Base-by-base conservation (phyloP, 108 stramenopile genomes). In the Phaeodactylum tricornutum region DNA sequence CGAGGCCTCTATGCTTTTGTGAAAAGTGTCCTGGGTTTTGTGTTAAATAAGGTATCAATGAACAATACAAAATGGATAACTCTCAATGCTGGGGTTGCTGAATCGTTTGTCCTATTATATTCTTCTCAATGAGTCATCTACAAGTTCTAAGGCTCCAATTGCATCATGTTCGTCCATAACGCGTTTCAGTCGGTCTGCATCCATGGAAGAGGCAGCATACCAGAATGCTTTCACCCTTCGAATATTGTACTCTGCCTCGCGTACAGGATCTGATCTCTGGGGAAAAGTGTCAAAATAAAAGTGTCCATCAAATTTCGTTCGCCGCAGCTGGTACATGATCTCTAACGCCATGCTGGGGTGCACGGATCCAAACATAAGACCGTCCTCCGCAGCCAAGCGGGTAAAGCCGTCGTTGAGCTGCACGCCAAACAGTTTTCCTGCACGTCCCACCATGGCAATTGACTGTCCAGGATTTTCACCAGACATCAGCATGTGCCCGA, bases 261-360 rank as follows among this genome's bases (percentile, higher is more conserved):
- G 55, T 14, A 87, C 71, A 1, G 89, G 89, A 57, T 92, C 89
- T 15, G 66, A 74, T 40, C 81, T 66, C 50, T 84, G 84, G 16
- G 89, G 89, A 44, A 92, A 92, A 6, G 89, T 92, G 43, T 92
- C 89, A 66, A 92, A 92, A 49, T 92, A 92, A 6, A 92, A 59
- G 48, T 92, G 89, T 7, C 89, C 89, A 8, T 40, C 33, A 45
- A 80, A 92, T 9, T 61, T 35, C 7, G 72, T 82, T 34, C 43
- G 53, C n/a, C 70, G 57, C 29, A 89, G 44, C 50, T 84, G 81
- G 53, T 84, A 84, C 66, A 91, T 66, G 21, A 79, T 74, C 57
- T 91, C 88, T 29, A 86, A 60, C 23, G 88, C 88, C 64, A 81
- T 67, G 1, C 69, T 64, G 1, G 85, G 83, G 61, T 92, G 83